Evolutionary conservation across 768 basidiomycete genomes (phyloP), one percentile per base, ranked within the genome.

Genomic region (Russula sp.): DNA sequence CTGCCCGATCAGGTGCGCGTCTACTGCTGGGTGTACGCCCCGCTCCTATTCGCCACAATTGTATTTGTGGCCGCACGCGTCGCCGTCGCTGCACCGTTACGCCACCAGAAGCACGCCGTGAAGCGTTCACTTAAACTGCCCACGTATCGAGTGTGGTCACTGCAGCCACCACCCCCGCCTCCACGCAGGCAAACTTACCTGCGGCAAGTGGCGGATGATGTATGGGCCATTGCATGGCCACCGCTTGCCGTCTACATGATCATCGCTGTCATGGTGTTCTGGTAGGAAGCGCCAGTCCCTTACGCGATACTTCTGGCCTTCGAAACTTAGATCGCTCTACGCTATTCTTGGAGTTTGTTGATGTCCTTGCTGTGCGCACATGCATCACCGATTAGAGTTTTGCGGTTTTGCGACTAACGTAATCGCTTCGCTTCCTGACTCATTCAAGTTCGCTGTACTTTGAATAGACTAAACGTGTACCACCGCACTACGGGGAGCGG

Each of bases 1-100:
- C 80, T 98, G 59, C 96, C 95, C 0, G 84, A 93, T 73, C 93
- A 96, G 69, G 71, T 91, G 48, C 78, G 81, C 43, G 88, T 93
- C 65, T 97, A 93, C 73, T 72, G 86, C 45, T 73, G 78, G 55
- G 70, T 77, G n/a, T 96, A 96, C 71, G 72, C 87, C 29, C 90
- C 90, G 22, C 75, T 90, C 43, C 68, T 82, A 39, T 64, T 84
- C 36, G 56, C 88, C n/a, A 86, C 87, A 38, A 67, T 93, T 18
- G 16, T 81, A 45, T 56, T 77, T 13, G 70, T 88, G 22, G 67
- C 79, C 25, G 58, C 68, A 13, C 52, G 58, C 18, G 32, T 22
- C 5, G 32, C 29, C 36, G 14, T 18, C 35, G 16, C 10, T 1
- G 14, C 22, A 20, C 32, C 39, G n/a, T 53, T 20, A 18, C 52